Evolutionary conservation across 768 basidiomycete genomes (phyloP).

Genomic region (Pleurotus djamor): DNA sequence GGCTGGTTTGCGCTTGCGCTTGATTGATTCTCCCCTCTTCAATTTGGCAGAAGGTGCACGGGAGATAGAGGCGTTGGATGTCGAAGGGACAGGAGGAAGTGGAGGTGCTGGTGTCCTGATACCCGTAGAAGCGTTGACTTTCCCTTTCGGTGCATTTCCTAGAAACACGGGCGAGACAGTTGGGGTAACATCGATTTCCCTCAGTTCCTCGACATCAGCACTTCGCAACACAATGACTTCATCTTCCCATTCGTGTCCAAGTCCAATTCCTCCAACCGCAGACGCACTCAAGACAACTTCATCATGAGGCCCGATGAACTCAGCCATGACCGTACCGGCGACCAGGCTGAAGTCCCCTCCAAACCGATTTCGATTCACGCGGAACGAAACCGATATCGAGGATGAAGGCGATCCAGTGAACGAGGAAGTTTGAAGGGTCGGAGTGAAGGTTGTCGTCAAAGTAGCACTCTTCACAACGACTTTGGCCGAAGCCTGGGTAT

Average conservation of each 20-base stretch:
- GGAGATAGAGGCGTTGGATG: no score
- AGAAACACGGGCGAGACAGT: not conserved
- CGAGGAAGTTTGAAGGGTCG: not conserved
- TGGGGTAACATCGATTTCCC: not conserved
- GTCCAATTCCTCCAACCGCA: not conserved
- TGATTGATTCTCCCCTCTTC: no score
- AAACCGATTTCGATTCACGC: conserved; percentile 4
- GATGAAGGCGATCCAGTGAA: not conserved
- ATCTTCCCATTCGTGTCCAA: not conserved
- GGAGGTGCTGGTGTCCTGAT: not conserved
- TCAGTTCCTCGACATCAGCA: conserved; percentile 5
- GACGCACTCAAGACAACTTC: not conserved
- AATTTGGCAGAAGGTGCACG: no score
- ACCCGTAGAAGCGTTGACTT: not conserved
- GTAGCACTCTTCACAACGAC: not conserved
- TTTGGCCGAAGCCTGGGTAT: not conserved
- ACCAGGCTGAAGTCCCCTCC: not conserved
- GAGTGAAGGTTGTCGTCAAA: not conserved
- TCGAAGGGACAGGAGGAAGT: not conserved
- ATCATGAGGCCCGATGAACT: not conserved
- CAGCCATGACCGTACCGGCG: not conserved
- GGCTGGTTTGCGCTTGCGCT: no score
- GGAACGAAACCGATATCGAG: not conserved
- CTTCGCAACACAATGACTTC: conserved; percentile 3
- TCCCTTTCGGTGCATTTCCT: not conserved